Evolutionary conservation across 2,329 filamentous ascomycete genomes (phyloP), one percentile per base, ranked within the genome.

Genomic region (Alternaria arbusti): DNA sequence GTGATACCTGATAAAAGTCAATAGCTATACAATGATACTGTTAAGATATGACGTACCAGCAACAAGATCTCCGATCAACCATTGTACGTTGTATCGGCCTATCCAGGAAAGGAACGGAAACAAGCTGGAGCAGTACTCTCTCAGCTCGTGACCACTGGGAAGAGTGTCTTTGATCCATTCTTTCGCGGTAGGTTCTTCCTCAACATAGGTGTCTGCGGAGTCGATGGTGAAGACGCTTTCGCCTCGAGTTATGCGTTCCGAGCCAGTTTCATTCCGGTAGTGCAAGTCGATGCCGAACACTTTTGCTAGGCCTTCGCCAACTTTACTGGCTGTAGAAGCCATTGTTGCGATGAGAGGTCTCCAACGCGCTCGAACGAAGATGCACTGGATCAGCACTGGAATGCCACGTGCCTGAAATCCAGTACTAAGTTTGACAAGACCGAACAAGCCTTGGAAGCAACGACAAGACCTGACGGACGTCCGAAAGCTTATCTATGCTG

Each of bases 71-170:
- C 96, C 96, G 15, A 89, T 79, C 6, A 97, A 81, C 96, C 96
- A 99, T 83, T 94, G 90, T 5, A 90, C 11, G 77, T 99, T 99
- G 83, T 99, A 99, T 70, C 90, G 88, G 11, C 84, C 81, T 61
- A 98, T 95, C 96, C 96, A 99, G n/a, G 88, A 85, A 6, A 91
- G 78, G 76, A 97, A 98, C 0, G 96, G 96, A 70, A 99, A 97
- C 1, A 98, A 83, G 13, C 87, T 91, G 68, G 84, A 82, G 61
- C 89, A 59, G 75, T 97, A 99, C 3, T 82, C 71, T 6, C 79
- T 52, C 4, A 90, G 57, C 36, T 91, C 86, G 1, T 77, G 67
- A 8, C 83, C 78, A 0, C 84, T 84, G 0, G 95, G 96, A 0
- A 87, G 75, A 17, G 91, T 80, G 3, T 90, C 86, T 6, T 78